Evolutionary conservation across 176 grass and related monocot genomes (phyloP), one percentile per base, ranked within the genome.

Genomic region (Oryza australiensis): DNA sequence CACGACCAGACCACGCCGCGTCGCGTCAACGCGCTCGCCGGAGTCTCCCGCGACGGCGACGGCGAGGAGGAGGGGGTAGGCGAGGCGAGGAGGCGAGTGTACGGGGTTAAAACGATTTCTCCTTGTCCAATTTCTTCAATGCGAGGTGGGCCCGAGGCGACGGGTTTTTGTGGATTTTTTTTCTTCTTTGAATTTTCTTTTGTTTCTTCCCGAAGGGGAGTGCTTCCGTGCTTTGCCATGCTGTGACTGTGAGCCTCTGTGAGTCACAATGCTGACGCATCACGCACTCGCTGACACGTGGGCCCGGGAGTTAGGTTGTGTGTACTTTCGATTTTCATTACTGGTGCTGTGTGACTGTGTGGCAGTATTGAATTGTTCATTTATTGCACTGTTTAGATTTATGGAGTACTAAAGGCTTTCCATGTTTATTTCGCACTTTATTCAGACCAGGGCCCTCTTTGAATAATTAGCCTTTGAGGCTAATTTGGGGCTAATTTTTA

Each of bases 81-180:
- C 15, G 69, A 82, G 41, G 68, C 16, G 55, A 71, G 66, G 22
- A 1, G 49, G 6, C 49, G 55, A 60, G 55, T 55, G 51, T 5
- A 55, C 6, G 12, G 51, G 62, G 81, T 66, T 83, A 83, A 77
- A 64, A 53, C 28, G 13, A 37, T 55, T 18, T 40, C 18, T 55
- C 51, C 14, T 22, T 55, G 51, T 49, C 14, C 46, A 55, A 16
- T 33, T 33, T 42, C 38, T 60, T 83, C 74, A 67, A 66, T 57
- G 80, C 30, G 5, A 5, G 22, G 86, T 83, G 86, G 86, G 86
- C 55, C 84, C 72, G 6, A 11, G 15, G 22, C 7, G 51, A 26
- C 8, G 46, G 34, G 53, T 18, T 55, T 80, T 55, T 11, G 78
- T 20, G 34, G 49, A 70, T n/a, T 28, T 53, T 53, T 55, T 55